phyloP scores from a whole-genome alignment of 176 grass and related monocot species.

The Triticum aestivum region IWGSC_CS_RefSeq_v2.1 NC_057799.1:341834812-341835311 shows the following conservation, averaged over 20 bases:
- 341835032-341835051: not conserved
- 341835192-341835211: not conserved
- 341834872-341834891: not conserved
- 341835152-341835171: not conserved
- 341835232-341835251: slow-evolving; percentile 84
- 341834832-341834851: too few species aligned
- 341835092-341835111: not conserved
- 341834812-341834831: too few species aligned
- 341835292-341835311: slow-evolving; percentile 71
- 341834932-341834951: not conserved
- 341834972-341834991: not conserved
- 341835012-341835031: not conserved
- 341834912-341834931: not conserved
- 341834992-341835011: not conserved
- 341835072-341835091: not conserved
- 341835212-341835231: slow-evolving; percentile 43
- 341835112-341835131: not conserved
- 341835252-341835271: slow-evolving; percentile 81
- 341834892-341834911: not conserved
- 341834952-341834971: not conserved
- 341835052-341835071: not conserved
- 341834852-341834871: too few species aligned
- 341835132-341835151: not conserved
- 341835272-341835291: slow-evolving; percentile 68
- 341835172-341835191: slow-evolving; percentile 17